A percentile compares a stretch with the other conserved stretches of the same genome.
These are phyloP conservation scores for Pichia occidentalis DNA, from an alignment of 805 yeast genomes.

Conservation along the genomic window DNA sequence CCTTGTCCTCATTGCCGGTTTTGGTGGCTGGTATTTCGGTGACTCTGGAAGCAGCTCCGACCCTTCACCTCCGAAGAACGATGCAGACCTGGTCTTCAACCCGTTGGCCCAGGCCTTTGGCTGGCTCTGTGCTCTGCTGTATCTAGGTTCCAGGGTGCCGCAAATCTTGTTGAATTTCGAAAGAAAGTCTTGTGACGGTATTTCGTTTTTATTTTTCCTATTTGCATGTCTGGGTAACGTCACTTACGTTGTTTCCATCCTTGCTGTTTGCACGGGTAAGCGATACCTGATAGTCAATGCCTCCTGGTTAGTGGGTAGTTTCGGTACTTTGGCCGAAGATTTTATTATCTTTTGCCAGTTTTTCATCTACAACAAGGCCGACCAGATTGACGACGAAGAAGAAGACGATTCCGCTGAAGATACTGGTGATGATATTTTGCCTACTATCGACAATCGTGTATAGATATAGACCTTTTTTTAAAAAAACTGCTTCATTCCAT, in stretches of 20 bases:
- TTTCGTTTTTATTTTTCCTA: conserved; percentile 84
- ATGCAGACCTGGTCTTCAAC: conserved; percentile 51
- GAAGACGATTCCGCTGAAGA: conserved; percentile 17
- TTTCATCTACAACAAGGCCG: conserved; percentile 54
- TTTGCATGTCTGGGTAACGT: conserved; percentile 94
- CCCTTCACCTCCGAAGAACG: conserved; percentile 26
- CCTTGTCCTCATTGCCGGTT: conserved; percentile 68
- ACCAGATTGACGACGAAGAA: conserved; percentile 23
- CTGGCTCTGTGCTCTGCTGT: conserved; percentile 65
- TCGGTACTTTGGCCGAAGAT: conserved; percentile 82
- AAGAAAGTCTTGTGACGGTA: conserved; percentile 92
- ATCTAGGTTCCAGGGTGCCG: conserved; percentile 86
- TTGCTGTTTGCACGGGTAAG: conserved; percentile 64
- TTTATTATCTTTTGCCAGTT: conserved; percentile 80
- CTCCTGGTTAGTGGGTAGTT: conserved; percentile 88
- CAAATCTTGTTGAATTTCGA: conserved; percentile 80
- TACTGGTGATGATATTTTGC: neutral
- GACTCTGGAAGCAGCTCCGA: conserved; percentile 16
- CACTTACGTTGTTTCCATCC: conserved; percentile 81
- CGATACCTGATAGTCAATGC: conserved; percentile 74
- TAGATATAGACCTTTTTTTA: too few relatives aligned
- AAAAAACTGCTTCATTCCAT: too few relatives aligned
- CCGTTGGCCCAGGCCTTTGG: conserved; percentile 85
- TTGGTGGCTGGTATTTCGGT: conserved; percentile 76
- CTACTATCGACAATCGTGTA: too few relatives aligned